Base-by-base conservation (phyloP, 345 rosid species). In the Balakata baccata region DNA sequence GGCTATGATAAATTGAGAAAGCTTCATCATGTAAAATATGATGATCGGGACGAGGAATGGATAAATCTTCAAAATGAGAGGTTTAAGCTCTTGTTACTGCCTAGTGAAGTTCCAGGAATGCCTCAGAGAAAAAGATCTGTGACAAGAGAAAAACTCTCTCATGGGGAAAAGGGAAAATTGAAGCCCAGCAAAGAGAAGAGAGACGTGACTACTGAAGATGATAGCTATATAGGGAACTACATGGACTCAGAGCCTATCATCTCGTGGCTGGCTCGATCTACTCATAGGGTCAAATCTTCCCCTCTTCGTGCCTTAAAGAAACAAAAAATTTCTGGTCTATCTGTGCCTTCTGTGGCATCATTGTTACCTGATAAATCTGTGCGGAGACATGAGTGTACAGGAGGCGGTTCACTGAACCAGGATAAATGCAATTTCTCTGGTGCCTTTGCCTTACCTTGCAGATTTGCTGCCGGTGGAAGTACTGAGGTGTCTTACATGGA, bases 21-120 rank as follows among this genome's bases (percentile, higher is more conserved):
- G 74, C 90, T 86, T 81, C 97, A 94, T 82, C 98, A 94, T 81
- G 85, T 92, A 59, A 92, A 89, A 77, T 94, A 94, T 86, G 98
- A 94, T 81, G 98, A 94, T 77, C 95, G 98, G 6, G 98, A 94
- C 81, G 98, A 94, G 79, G 98, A 94, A 79, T 94, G 98, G 98
- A 89, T 94, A 50, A 76, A 86, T 75, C 88, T 94, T 70, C 87
- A 84, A 66, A 88, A 81, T 80, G 99, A 94, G 85, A 86, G 92
- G 82, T 89, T 92, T 76, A 94, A 94, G 79, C 87, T 94, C 64
- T 77, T 94, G 81, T 84, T 94, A 74, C 88, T 92, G 51, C 94
- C 98, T 47, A 63, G 89, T 75, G 99, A 94, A 83, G 89, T 85
- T 79, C 94, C 92, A 66, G 84, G 84, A 50, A 89, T 82, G 69